Conservation (phyloP, 2,329 filamentous ascomycete species). For the Aureobasidium subglaciale region DNA sequence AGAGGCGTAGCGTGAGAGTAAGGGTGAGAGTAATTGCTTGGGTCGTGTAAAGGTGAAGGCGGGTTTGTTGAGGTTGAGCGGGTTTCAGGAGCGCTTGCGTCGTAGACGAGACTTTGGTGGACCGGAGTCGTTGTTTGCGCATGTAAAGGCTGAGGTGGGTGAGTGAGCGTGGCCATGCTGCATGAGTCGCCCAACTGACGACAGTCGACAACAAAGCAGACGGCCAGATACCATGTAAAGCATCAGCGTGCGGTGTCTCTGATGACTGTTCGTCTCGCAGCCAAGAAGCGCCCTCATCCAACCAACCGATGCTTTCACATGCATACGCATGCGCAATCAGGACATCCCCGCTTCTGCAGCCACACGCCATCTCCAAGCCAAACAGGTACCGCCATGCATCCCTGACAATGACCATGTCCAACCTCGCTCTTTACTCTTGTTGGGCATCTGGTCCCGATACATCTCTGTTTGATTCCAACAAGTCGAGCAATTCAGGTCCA, state of each 20-base stretch:
- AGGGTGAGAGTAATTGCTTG: too few species aligned
- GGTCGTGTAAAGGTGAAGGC: background rate
- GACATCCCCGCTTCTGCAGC: constrained; percentile 13
- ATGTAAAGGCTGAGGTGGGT: background rate
- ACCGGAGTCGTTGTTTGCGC: background rate
- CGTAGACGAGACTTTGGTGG: background rate
- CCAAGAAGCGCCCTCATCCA: background rate
- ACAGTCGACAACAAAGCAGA: constrained; percentile 6
- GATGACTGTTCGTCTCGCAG: background rate
- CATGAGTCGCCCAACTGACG: background rate
- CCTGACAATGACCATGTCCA: background rate
- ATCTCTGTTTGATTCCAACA: background rate
- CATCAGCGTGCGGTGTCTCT: background rate
- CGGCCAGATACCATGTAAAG: background rate
- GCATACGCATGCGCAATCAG: constrained; percentile 12
- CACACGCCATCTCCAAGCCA: background rate
- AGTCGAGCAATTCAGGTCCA: background rate
- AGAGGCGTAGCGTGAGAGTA: too few species aligned
- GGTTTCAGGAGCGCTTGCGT: background rate
- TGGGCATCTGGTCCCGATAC: background rate
- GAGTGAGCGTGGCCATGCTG: constrained; percentile 6
- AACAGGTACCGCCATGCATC: background rate
- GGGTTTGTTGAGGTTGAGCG: background rate
- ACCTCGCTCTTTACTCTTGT: too few species aligned
- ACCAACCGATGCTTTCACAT: constrained; percentile 4